Conservation (phyloP, 331 rosid species). For the Erythrophleum ivorense region DNA sequence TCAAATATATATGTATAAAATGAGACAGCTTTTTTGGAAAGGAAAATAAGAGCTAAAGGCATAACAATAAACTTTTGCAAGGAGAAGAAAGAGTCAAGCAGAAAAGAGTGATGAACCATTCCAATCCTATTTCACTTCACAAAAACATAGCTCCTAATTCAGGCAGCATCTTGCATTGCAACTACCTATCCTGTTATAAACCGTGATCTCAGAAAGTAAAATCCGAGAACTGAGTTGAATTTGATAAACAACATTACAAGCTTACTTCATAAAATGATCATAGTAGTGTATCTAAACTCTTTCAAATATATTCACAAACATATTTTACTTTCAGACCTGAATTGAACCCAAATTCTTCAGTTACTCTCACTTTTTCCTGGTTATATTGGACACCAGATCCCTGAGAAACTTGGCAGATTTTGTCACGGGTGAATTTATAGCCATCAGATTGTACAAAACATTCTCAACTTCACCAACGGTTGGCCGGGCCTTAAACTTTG, state of each 20-base stretch:
- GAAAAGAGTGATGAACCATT: conserved; percentile 17
- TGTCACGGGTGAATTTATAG: conserved; percentile 85
- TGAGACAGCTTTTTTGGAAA: conserved; percentile 6
- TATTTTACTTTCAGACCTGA: conserved; percentile 31
- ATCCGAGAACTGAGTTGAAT: not conserved
- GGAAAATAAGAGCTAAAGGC: conserved; percentile 35
- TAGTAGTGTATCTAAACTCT: conserved; percentile 38
- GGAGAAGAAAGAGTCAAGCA: conserved; percentile 22
- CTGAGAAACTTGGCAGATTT: conserved; percentile 81
- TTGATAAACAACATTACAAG: not conserved
- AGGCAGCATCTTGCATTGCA: not conserved
- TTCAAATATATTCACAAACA: conserved; percentile 39
- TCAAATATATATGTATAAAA: conserved; percentile 12
- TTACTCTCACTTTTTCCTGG: conserved; percentile 67
- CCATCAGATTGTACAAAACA: conserved; percentile 87
- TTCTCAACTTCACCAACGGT: conserved; percentile 77
- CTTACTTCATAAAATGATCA: conserved; percentile 30
- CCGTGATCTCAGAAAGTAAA: not conserved
- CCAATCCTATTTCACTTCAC: conserved; percentile 5
- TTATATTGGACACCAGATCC: conserved; percentile 82
- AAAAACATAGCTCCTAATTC: not conserved
- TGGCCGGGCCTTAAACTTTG: conserved; percentile 70
- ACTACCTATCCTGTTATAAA: conserved; percentile 7
- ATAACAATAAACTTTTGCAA: conserved; percentile 31
- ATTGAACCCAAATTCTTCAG: conserved; percentile 32